phyloP scores from a whole-genome alignment of 2,329 filamentous ascomycete genomes.

The Pestalotiopsis sp. region DNA sequence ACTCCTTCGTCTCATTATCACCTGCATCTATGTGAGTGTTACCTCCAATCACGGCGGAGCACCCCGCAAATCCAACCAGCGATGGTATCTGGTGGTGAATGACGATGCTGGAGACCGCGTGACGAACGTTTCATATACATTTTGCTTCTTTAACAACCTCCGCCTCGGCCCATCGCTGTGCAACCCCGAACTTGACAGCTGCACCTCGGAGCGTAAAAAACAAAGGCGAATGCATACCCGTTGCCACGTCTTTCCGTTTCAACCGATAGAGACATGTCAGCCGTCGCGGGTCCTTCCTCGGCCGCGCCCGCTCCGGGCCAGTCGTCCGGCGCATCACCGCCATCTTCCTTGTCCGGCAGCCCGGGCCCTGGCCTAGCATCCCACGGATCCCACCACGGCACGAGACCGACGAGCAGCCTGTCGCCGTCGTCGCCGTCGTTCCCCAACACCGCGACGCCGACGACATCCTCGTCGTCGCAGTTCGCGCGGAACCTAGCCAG shows the following conservation, averaged over 20 bases:
- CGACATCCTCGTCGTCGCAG: neutral
- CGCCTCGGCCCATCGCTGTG: neutral
- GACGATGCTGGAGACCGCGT: neutral
- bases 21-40: neutral
- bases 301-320: neutral
- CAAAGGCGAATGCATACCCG: neutral
- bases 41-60: constrained; percentile 9
- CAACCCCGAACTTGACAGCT: neutral
- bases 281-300: neutral
- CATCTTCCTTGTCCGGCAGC: neutral
- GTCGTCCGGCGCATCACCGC: neutral
- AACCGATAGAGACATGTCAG: neutral
- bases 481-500: neutral
- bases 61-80: constrained; percentile 1
- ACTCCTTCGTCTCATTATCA: neutral
- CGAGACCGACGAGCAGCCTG: neutral
- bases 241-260: neutral
- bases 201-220: neutral
- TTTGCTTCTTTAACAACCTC: neutral
- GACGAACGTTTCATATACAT: neutral
- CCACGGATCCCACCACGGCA: constrained; percentile 1
- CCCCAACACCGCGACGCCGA: constrained; percentile 2
- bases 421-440: constrained; percentile 18
- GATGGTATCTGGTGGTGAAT: neutral
- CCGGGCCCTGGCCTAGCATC: neutral